These are phyloP conservation scores for Fusarium mundagurra DNA, from an alignment of 2,329 filamentous ascomycete genomes.

Conservation along the genomic window DNA sequence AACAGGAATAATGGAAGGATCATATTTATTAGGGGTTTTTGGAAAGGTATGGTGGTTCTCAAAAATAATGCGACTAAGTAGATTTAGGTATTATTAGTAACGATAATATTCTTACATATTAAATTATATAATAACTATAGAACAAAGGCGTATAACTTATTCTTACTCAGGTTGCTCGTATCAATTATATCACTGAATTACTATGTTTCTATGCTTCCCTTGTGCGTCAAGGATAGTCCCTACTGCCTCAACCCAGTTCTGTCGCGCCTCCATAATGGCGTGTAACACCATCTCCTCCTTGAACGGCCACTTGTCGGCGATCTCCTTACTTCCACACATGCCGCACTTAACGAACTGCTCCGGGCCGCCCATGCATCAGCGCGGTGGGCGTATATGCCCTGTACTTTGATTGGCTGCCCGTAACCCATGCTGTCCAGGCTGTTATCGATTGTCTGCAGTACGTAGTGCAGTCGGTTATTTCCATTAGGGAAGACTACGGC, in stretches of 20 bases:
- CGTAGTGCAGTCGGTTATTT: constrained; percentile 50
- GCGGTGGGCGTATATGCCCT: constrained; percentile 50
- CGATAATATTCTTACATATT: too few species aligned
- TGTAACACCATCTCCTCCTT: constrained; percentile 56
- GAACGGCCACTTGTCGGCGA: constrained; percentile 52
- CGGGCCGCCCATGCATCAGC: constrained; percentile 50
- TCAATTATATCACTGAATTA: too few species aligned
- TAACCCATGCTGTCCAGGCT: constrained; percentile 41
- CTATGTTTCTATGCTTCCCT: too few species aligned
- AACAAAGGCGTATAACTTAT: too few species aligned
- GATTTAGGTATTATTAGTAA: too few species aligned
- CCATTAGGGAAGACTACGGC: constrained; percentile 38
- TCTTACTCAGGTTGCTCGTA: too few species aligned
- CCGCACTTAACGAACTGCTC: constrained; percentile 12
- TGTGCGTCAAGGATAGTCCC: too few species aligned
- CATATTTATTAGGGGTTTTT: too few species aligned
- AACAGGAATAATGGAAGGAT: too few species aligned
- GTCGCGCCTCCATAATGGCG: constrained; percentile 53
- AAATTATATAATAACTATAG: too few species aligned
- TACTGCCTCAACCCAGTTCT: constrained; percentile 42
- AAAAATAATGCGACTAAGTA: too few species aligned
- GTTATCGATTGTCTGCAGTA: constrained; percentile 56
- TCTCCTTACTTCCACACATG: constrained; percentile 22
- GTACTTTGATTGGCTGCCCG: constrained; percentile 50
- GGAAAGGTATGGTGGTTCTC: too few species aligned